phyloP scores from a whole-genome alignment of 73 alveolate genomes.

The Symbiodinium pilosum region DNA sequence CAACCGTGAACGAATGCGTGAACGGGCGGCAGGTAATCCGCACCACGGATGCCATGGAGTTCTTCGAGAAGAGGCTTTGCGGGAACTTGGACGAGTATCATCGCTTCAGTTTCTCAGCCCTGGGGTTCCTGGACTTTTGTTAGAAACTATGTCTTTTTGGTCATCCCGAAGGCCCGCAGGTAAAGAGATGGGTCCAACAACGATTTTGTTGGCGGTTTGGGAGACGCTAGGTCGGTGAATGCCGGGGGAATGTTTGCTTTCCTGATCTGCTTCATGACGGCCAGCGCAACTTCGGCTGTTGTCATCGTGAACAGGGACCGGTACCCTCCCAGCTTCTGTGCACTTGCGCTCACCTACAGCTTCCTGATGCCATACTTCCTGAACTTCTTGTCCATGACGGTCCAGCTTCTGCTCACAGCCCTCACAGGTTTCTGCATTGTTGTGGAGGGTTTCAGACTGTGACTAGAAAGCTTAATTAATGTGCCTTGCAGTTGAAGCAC shows the following conservation, averaged over 20 bases:
- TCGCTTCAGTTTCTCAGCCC: conserved; percentile 17
- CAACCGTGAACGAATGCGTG: conserved; percentile 34
- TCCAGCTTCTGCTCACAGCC: conserved; percentile 2
- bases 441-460: neutral
- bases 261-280: neutral
- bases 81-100: neutral
- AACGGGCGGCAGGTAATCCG: conserved; percentile 17
- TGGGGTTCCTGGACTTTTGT: too few species aligned
- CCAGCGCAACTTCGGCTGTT: neutral
- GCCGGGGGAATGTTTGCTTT: neutral
- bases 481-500: too few species aligned
- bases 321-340: conserved; percentile 5
- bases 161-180: too few species aligned
- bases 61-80: neutral
- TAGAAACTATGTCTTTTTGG: too few species aligned
- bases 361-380: conserved; percentile 18
- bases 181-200: too few species aligned
- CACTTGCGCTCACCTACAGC: conserved; percentile 30
- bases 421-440: neutral
- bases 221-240: too few species aligned
- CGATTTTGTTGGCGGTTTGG: too few species aligned
- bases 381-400: neutral
- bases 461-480: too few species aligned
- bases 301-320: neutral
- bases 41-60: neutral